Base-by-base conservation (phyloP, 1,139 yeast species). In the Blastobotrys elegans region DNA sequence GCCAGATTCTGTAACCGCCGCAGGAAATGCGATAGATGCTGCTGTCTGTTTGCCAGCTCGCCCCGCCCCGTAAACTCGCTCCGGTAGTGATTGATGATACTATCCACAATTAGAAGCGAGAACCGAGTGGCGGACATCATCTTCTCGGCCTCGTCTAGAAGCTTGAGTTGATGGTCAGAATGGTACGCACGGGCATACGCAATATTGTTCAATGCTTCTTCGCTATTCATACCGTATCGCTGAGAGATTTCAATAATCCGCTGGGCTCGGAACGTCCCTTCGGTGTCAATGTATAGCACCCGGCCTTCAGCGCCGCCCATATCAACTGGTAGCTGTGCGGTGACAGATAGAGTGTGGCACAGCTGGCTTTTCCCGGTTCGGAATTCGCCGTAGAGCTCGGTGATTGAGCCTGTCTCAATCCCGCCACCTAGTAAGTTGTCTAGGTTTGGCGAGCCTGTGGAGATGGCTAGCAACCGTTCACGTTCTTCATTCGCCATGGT, bases 281-380 rank as follows among this genome's bases (percentile, higher is more conserved):
- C 99, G 0, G 98, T 92, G 62, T 92, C 99, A 54, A 92, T 90
- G 63, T 87, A 94, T 50, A 94, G 74, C 67, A 97, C 92, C 66
- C 94, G 89, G 34, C 99, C 98, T 70, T 92, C 99, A 44, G 97
- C 99, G 50, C 99, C 99, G 39, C 97, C 97, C 87, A 87, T 85
- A 63, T 92, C 97, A 43, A 92, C 81, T 2, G 98, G 98, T 50
- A 92, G 72, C 67, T 92, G 99, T 65, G 97, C 92, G 2, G 97
- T 90, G 10, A 94, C 96, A 0, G 97, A 96, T 53, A 94, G 73
- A 0, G 98, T 94, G 64, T 94, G 98, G 67, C 98, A 94, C 46
- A 92, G 71, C 70, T 92, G 99, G 4, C 97, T 88, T 66, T 92
- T 92, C 43, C 99, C 99, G 1, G 98, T 92, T 69, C 98, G 80